Base-by-base conservation (phyloP, 371 early-diverging fungal species). In the Funneliformis caledonium region DNA sequence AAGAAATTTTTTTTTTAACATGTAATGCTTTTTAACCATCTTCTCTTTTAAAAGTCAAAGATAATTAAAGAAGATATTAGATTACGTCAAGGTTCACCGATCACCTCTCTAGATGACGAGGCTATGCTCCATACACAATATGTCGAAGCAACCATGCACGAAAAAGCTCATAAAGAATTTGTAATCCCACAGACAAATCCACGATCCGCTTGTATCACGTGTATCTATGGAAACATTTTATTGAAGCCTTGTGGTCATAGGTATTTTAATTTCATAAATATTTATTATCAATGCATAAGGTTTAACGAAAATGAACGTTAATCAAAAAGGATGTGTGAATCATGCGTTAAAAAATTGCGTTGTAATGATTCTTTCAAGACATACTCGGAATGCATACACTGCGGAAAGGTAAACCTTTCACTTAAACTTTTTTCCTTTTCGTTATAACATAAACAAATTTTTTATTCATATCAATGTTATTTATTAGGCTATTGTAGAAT, bases 201-300 rank as follows among this genome's bases (percentile, higher is more conserved):
- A 8, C 73, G 56, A 56, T 45, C 31, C 56, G 31, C 12, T 26
- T 78, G 78, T 14, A 68, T 69, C 31, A 16, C 62, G n/a, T 78
- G 78, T 47, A 50, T 52, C 16, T 33, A 68, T 65, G 78, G 78
- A 33, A 68, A 68, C 47, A 50, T 78, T 78, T 14, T 69, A 68
- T 56, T 78, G 33, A 52, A 52, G n/a, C 78, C 78, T 68, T 78
- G 78, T 37, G 69, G 69, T 42, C 78, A 78, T 69, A 65, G 78
- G 78, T 78, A 69, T 31, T 26, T 43, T 8, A 0, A 47, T 70
- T 67, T 22, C 6, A 8, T n/a, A 31, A 50, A 6, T 26, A 19
- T 19, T 16, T 33, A 12, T 31, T 33, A 42, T 4, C 8, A 26
- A 67, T 33, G 14, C 14, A 45, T 7, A 16, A 43, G 19, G 5